Evolutionary conservation across 2,329 filamentous ascomycete genomes (phyloP), one percentile per base, ranked within the genome.

Genomic region (Neonectria coccinea): DNA sequence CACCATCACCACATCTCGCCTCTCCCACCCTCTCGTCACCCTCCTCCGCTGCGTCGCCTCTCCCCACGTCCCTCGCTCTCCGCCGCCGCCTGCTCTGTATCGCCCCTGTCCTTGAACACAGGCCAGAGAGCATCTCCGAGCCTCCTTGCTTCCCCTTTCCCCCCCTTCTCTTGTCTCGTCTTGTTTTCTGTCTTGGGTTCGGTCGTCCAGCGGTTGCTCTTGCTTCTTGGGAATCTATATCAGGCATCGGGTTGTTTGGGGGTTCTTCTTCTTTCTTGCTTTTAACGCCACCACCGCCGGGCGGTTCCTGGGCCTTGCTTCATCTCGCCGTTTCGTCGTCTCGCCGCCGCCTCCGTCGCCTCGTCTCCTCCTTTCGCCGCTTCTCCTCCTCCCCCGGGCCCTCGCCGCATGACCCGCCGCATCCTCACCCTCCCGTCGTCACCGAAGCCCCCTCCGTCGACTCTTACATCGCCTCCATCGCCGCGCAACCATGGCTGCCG

Each of bases 401-500:
- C 56, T 65, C 65, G 64, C 71, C 74, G 75, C 71, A 77, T 77
- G 77, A 73, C 65, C 66, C 62, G 65, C 70, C 71, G 70, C 69
- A 71, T 70, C 69, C 64, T 63, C 65, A 62, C 63, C 66, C 64
- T 67, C 64, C 69, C 73, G 70, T 70, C 73, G 70, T 74, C 73
- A 56, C 70, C 70, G 70, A 72, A 73, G 73, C 72, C 70, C 69
- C 70, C 68, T 75, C 72, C 67, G 71, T 72, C 73, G 65, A 70
- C 70, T 70, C 67, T 70, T 72, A 65, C 65, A 67, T 73, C 72
- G 67, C 72, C 70, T 71, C 69, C 56, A 68, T 69, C 69, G 65
- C 64, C 66, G 66, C 67, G 69, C 67, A 73, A 73, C 51, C 69
- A 79, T 79, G 78, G 75, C 78, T 75, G 78, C 66, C 70, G 74